Conservation (phyloP, 495 filamentous ascomycete genomes). For the Trypethelium eluteriae region DNA sequence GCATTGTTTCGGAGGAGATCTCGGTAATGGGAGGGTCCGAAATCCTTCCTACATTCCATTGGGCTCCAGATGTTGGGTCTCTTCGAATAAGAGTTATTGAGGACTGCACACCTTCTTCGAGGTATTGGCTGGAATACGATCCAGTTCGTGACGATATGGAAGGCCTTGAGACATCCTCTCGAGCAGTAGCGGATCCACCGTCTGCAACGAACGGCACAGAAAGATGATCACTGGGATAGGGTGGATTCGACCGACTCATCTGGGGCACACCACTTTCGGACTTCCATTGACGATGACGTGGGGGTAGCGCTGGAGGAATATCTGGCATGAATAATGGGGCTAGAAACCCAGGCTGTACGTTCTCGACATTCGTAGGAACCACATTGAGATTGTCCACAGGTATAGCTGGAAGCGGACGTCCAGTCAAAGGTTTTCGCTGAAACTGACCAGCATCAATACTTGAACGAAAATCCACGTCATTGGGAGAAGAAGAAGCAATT, state of each 20-base stretch:
- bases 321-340: background rate
- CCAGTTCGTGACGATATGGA: background rate
- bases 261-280: conserved; percentile 5
- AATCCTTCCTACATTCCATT: conserved; percentile 85
- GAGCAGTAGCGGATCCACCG: background rate
- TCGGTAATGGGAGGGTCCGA: conserved; percentile 41
- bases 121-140: conserved; percentile 11
- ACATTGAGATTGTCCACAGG: background rate
- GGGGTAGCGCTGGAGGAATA: background rate
- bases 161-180: background rate
- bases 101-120: conserved; percentile 34
- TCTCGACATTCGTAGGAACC: background rate
- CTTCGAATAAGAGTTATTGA: conserved; percentile 84
- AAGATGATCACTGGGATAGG: background rate
- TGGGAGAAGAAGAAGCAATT: background rate
- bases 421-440: background rate
- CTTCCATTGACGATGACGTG: conserved; percentile 7
- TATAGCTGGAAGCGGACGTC: conserved; percentile 4
- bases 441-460: background rate
- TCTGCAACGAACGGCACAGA: background rate
- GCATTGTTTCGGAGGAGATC: conserved; percentile 26
- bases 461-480: background rate
- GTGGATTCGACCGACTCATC: background rate
- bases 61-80: conserved; percentile 66
- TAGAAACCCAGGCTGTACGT: background rate